A percentile compares a stretch with the other conserved stretches of the same genome.
phyloP scores from a whole-genome alignment of 129 eudicot species.

The Apium graveolens region DNA sequence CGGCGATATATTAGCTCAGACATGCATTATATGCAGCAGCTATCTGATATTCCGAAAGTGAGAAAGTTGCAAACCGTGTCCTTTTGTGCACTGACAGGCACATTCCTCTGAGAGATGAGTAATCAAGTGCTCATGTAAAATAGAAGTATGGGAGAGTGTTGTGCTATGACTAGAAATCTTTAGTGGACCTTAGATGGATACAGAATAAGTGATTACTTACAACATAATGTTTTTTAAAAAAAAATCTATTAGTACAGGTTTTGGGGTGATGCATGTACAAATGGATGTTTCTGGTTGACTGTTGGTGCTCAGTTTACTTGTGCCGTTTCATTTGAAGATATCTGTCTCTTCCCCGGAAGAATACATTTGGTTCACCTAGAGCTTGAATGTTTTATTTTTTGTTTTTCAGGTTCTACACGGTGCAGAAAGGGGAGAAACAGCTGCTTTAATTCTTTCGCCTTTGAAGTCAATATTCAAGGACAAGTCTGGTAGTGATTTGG shows the following conservation, averaged over 20 bases:
- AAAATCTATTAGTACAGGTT: background rate
- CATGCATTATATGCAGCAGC: background rate
- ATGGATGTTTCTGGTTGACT: background rate
- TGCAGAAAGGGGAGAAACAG: conserved; percentile 88
- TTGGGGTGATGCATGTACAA: background rate
- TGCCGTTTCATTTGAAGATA: background rate
- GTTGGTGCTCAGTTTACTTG: background rate
- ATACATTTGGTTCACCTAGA: background rate
- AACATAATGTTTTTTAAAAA: background rate
- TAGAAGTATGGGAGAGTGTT: background rate
- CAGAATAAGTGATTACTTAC: background rate
- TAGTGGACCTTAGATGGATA: background rate
- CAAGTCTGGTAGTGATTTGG: conserved; percentile 30
- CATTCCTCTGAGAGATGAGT: background rate
- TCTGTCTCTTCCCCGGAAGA: background rate
- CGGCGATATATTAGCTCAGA: background rate
- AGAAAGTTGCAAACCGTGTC: background rate
- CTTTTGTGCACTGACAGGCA: background rate
- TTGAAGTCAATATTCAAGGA: conserved; percentile 64
- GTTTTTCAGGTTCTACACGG: conserved; percentile 79
- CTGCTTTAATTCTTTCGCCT: conserved; percentile 82
- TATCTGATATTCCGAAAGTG: background rate
- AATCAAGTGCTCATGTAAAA: background rate
- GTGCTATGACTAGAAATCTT: background rate
- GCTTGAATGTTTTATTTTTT: conserved; percentile 16